Evolutionary conservation across 1,284 basidiomycete genomes (phyloP), one percentile per base, ranked within the genome.

Genomic region (Sphagnurus paluster): DNA sequence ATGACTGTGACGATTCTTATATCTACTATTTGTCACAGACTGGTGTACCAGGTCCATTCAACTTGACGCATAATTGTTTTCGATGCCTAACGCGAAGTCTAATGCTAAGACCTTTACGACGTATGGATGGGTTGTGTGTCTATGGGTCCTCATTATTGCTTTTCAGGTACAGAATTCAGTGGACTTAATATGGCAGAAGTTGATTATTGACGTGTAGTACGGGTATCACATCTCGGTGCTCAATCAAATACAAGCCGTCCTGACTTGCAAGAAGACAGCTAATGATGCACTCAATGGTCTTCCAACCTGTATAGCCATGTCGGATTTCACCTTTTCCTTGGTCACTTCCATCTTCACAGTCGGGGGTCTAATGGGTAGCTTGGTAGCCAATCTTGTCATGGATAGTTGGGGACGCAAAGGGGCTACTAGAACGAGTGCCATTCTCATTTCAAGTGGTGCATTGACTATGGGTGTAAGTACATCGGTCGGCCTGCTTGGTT

Each of bases 141-240:
- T 75, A 10, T 89, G 86, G 86, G 66, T 86, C 10, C 74, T 86
- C 40, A 48, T 79, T 9, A 72, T 74, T 42, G 75, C 83, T 2
- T 87, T 87, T 59, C 85, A 87, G 75, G 84, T 77, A 40, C 25
- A 14, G 23, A n/a, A 20, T 30, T 6, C 44, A 16, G 39, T 33
- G 37, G 42, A 33, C 30, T 20, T 14, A 35, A 43, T 11, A 36
- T 9, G 29, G 39, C 38, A 28, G 5, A 20, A 33, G 38, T 48
- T 20, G 49, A 24, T 25, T 24, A n/a, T n/a, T n/a, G n/a, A n/a
- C n/a, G 47, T 36, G 14, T 51, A 88, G 79, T 87, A 87, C 66
- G 86, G 86, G 14, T 90, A 84, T 60, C 92, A 95, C 63, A 87
- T 92, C 40, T 89, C 90, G 4, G 89, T 87, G 24, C 79, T 95